A percentile compares a stretch with the other conserved stretches of the same genome.
These are phyloP conservation scores for Aschersonia sp. DNA, from an alignment of 2,329 filamentous ascomycete genomes.

Conservation along the genomic window DNA sequence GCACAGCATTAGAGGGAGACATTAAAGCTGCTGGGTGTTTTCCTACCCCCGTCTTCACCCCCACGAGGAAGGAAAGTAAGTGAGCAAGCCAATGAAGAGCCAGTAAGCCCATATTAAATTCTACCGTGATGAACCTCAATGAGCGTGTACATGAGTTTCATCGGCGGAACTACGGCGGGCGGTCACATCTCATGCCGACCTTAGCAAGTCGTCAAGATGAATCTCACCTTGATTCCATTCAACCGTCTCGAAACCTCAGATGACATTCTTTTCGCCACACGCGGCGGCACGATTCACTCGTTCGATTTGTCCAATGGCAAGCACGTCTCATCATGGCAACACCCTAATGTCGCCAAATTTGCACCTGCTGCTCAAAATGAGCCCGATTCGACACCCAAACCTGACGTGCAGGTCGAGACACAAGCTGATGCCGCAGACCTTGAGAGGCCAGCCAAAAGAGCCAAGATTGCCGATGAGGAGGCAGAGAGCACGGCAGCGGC, in stretches of 20 bases:
- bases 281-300: conserved; percentile 56
- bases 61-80: too few relatives aligned
- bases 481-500: conserved; percentile 4
- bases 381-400: conserved; percentile 5
- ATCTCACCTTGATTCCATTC: conserved; percentile 35
- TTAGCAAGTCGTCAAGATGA: not conserved
- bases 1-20: not conserved
- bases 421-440: conserved; percentile 8
- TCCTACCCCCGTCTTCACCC: not conserved
- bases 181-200: too few relatives aligned
- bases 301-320: conserved; percentile 45
- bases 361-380: conserved; percentile 10
- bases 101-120: too few relatives aligned
- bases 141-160: too few relatives aligned
- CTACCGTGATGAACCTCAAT: too few relatives aligned
- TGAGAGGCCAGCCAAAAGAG: conserved; percentile 21
- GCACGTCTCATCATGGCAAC: conserved; percentile 48
- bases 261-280: conserved; percentile 55
- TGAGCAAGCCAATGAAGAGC: too few relatives aligned
- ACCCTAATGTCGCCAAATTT: conserved; percentile 25
- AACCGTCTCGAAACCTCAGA: conserved; percentile 44
- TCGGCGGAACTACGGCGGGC: too few relatives aligned
- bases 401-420: conserved; percentile 1
- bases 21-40: not conserved
- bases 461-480: conserved; percentile 15